Conservation (phyloP, 2,329 filamentous ascomycete species). For the Stromatinia cepivora region DNA sequence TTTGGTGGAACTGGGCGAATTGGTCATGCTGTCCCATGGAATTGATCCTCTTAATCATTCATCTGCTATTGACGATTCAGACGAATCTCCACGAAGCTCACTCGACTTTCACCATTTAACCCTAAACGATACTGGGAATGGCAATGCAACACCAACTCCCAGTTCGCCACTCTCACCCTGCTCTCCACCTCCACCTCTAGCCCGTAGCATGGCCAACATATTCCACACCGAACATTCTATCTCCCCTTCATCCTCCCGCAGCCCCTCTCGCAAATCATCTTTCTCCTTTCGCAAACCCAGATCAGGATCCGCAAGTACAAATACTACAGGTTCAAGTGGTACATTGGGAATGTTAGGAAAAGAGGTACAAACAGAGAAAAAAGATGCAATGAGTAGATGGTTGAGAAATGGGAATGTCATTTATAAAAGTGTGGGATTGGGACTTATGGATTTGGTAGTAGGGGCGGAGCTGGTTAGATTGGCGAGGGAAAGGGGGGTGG, state of each 20-base stretch:
- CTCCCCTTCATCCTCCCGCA: slow-evolving; percentile 11
- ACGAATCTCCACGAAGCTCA: slow-evolving; percentile 20
- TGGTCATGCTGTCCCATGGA: slow-evolving; percentile 59
- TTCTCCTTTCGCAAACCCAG: slow-evolving; percentile 23
- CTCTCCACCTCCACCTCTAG: neutral
- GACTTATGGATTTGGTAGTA: slow-evolving; percentile 65
- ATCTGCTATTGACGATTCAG: slow-evolving; percentile 27
- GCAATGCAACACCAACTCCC: slow-evolving; percentile 11
- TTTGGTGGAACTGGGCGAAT: slow-evolving; percentile 83
- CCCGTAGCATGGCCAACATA: slow-evolving; percentile 13
- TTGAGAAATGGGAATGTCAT: slow-evolving; percentile 63
- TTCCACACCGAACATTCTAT: neutral
- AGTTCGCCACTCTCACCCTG: neutral
- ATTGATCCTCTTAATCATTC: slow-evolving; percentile 23
- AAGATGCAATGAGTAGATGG: slow-evolving; percentile 56
- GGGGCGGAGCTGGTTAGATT: slow-evolving; percentile 58
- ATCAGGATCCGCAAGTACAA: slow-evolving; percentile 24
- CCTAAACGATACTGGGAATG: neutral
- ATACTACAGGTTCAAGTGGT: slow-evolving; percentile 24
- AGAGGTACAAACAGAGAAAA: slow-evolving; percentile 41
- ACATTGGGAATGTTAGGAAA: slow-evolving; percentile 26
- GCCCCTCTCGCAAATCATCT: slow-evolving; percentile 30
- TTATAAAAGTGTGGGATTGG: slow-evolving; percentile 68
- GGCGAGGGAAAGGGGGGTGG: slow-evolving; percentile 56
- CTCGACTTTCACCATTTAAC: neutral